These are phyloP conservation scores for Plectranthus barbatus DNA, from an alignment of 257 asterid species.

Conservation along the genomic window DNA sequence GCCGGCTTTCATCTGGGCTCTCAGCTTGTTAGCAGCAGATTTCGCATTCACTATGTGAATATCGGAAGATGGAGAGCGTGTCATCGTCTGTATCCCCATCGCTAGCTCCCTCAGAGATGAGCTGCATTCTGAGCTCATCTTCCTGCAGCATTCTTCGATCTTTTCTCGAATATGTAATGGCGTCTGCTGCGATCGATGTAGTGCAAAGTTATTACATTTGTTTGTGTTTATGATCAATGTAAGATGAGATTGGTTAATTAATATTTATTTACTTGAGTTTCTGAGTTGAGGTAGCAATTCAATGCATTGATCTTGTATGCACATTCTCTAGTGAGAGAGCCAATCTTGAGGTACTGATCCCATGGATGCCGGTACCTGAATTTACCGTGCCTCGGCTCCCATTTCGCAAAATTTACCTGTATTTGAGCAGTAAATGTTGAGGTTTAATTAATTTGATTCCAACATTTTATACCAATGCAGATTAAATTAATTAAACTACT, in stretches of 20 bases:
- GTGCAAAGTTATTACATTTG: no score
- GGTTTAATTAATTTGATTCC: no score
- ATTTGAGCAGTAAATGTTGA: no score
- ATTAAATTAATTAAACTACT: not conserved
- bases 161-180: conserved; percentile 20
- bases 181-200: conserved; percentile 16
- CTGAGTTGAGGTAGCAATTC: conserved; percentile 34
- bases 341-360: conserved; percentile 50
- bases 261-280: conserved; percentile 4
- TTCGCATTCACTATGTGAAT: conserved; percentile 22
- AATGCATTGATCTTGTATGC: conserved; percentile 52
- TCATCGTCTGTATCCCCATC: conserved; percentile 33
- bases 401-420: conserved; percentile 63
- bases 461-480: no score
- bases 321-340: conserved; percentile 45
- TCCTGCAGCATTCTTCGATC: conserved; percentile 34
- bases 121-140: conserved; percentile 40
- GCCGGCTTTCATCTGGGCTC: conserved; percentile 10
- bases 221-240: no score
- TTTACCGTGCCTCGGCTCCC: conserved; percentile 70
- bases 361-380: conserved; percentile 62
- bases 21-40: conserved; percentile 29
- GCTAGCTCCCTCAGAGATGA: conserved; percentile 37
- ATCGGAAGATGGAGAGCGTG: conserved; percentile 11
- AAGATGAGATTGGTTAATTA: no score